Conservation (phyloP, 2,329 filamentous ascomycete species). For the Fusarium bactridioides region DNA sequence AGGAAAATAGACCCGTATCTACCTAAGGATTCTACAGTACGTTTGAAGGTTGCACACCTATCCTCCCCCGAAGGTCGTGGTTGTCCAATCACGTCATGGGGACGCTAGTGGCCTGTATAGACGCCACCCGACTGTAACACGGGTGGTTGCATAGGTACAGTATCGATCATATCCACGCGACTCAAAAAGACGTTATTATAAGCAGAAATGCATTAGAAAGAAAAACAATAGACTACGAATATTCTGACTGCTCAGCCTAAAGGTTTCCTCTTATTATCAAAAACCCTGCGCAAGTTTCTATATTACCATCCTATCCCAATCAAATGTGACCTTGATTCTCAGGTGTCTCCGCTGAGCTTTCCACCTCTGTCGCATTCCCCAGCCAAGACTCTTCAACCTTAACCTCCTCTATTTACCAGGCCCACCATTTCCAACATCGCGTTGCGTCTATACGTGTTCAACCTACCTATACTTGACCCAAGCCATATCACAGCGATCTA, state of each 20-base stretch:
- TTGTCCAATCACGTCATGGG: constrained; percentile 41
- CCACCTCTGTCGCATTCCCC: background rate
- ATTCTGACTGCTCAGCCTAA: background rate
- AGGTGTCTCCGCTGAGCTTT: background rate
- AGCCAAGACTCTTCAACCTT: constrained; percentile 4
- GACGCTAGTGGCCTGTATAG: constrained; percentile 23
- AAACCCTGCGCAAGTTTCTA: background rate
- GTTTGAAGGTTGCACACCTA: constrained; percentile 8
- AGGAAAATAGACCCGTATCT: background rate
- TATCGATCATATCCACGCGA: background rate
- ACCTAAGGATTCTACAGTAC: background rate
- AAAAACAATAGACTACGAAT: background rate
- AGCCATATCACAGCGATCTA: background rate
- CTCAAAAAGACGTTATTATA: background rate
- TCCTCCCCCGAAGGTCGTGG: background rate
- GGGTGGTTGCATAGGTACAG: background rate
- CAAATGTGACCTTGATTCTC: background rate
- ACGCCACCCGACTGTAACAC: constrained; percentile 21
- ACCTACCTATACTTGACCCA: background rate
- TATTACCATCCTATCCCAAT: background rate
- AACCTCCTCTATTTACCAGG: background rate
- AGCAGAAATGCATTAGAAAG: background rate
- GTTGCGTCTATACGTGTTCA: background rate
- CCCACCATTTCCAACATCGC: background rate
- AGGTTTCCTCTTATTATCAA: too few relatives aligned